Percentiles rank a stretch among this genome's conserved stretches.
These are phyloP conservation scores for Magnaporthiopsis incrustans DNA, from an alignment of 2,329 filamentous ascomycete species.

Conservation along the genomic window DNA sequence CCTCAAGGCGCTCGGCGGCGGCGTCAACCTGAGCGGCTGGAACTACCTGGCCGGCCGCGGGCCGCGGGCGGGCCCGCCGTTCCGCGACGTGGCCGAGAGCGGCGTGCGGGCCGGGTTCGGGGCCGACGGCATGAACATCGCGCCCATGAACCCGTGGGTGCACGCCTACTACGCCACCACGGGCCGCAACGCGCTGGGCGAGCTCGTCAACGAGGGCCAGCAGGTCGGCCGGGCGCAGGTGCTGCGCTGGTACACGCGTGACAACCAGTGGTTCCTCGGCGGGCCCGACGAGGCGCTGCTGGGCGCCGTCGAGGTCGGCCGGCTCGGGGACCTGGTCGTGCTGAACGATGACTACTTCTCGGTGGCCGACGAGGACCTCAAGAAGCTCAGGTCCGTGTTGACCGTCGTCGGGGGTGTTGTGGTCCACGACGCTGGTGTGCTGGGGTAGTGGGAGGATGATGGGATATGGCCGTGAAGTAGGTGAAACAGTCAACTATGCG, in stretches of 20 bases:
- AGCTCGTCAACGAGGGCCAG: constrained; percentile 19
- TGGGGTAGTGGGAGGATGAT: background rate
- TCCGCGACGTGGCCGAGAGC: constrained; percentile 19
- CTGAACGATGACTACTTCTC: constrained; percentile 20
- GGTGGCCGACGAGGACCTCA: constrained; percentile 18
- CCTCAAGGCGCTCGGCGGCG: constrained; percentile 19
- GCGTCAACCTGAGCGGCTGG: constrained; percentile 21
- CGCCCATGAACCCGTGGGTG: constrained; percentile 21
- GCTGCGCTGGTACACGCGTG: constrained; percentile 18
- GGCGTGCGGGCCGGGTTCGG: constrained; percentile 20
- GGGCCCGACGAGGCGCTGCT: constrained; percentile 18
- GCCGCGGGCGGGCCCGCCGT: constrained; percentile 20
- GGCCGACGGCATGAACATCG: constrained; percentile 22
- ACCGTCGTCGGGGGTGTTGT: constrained; percentile 20
- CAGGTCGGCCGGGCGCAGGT: constrained; percentile 16
- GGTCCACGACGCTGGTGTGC: constrained; percentile 14
- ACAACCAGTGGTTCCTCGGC: constrained; percentile 22
- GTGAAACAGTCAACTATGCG: no score
- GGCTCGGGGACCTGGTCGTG: constrained; percentile 20
- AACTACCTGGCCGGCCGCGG: constrained; percentile 18
- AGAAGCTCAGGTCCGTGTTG: constrained; percentile 17
- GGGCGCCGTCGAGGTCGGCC: constrained; percentile 18
- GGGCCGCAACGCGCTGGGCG: constrained; percentile 19
- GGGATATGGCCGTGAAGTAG: no score
- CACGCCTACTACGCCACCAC: constrained; percentile 22